Conservation (phyloP, 805 yeast species). For the Metschnikowia henanensis region DNA sequence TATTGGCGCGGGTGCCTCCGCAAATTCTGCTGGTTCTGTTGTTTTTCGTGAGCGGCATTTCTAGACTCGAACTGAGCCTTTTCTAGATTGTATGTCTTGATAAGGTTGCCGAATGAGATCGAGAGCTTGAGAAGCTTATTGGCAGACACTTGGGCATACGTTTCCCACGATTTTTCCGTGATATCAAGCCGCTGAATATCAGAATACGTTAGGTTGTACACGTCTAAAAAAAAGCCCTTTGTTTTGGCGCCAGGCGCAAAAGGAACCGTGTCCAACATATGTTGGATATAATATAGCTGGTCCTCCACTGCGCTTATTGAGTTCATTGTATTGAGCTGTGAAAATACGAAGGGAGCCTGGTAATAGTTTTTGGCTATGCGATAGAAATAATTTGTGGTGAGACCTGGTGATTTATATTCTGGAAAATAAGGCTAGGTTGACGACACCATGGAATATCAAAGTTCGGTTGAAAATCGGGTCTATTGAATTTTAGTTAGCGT, state of each 20-base stretch:
- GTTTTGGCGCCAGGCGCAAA: conserved; percentile 23
- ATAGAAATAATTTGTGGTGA: too few relatives aligned
- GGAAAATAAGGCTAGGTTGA: too few relatives aligned
- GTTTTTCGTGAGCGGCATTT: conserved; percentile 13
- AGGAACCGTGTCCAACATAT: conserved; percentile 35
- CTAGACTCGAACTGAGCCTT: conserved; percentile 31
- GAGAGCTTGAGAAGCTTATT: conserved; percentile 40
- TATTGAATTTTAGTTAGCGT: too few relatives aligned
- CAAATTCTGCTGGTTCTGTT: conserved; percentile 7
- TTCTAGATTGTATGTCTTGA: conserved; percentile 36
- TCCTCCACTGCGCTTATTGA: conserved; percentile 22
- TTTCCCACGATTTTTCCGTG: conserved; percentile 18
- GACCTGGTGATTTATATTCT: too few relatives aligned
- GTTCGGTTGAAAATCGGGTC: too few relatives aligned
- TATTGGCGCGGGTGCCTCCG: conserved; percentile 3
- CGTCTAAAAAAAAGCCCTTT: conserved; percentile 27
- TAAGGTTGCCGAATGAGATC: conserved; percentile 42
- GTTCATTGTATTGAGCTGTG: too few relatives aligned
- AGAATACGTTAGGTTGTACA: conserved; percentile 29
- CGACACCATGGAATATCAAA: too few relatives aligned
- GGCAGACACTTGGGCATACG: conserved; percentile 32
- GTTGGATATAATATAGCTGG: conserved; percentile 27
- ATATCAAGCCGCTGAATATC: conserved; percentile 24
- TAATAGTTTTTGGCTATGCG: too few relatives aligned
- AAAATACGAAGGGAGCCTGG: too few relatives aligned